Percentiles rank a stretch among this genome's conserved stretches.
Conservation (phyloP, 768 basidiomycete genomes). For the Lepiota venenata region DNA sequence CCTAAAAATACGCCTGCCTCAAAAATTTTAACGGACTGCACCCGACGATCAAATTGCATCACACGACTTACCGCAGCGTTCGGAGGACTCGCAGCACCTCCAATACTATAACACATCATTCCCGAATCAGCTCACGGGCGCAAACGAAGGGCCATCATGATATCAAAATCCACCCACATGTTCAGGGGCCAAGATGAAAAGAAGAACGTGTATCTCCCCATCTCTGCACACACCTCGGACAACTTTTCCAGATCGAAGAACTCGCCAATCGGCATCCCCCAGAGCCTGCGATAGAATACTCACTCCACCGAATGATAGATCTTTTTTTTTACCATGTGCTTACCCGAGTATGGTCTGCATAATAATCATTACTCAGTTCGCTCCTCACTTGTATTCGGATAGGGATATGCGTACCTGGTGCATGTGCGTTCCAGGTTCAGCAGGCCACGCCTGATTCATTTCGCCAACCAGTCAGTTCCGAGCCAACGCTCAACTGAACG, state of each 20-base stretch:
- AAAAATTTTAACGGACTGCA: not conserved
- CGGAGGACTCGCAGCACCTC: slow-evolving; percentile 67
- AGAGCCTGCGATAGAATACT: slow-evolving; percentile 37
- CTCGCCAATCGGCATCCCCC: slow-evolving; percentile 80
- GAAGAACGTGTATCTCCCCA: slow-evolving; percentile 68
- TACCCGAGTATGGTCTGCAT: slow-evolving; percentile 57
- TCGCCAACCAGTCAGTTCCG: not conserved
- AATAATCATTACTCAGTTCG: slow-evolving; percentile 1
- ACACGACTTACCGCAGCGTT: slow-evolving; percentile 60
- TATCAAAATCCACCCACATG: slow-evolving; percentile 45
- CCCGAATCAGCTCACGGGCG: not conserved
- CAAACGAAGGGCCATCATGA: not conserved
- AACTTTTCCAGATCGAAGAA: slow-evolving; percentile 70
- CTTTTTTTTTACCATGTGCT: slow-evolving; percentile 20
- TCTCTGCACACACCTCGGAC: slow-evolving; percentile 50
- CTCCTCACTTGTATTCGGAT: not conserved
- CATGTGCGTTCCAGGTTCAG: slow-evolving; percentile 40
- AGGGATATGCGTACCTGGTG: slow-evolving; percentile 45
- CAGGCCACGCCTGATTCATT: slow-evolving; percentile 43
- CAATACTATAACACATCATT: slow-evolving; percentile 38
- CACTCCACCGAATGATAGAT: not conserved
- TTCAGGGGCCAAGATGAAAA: slow-evolving; percentile 75
- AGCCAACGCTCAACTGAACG: not conserved
- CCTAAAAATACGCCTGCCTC: slow-evolving; percentile 5
- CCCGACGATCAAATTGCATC: not conserved